Conservation (phyloP, 345 rosid genomes). For the Aurinia saxatilis region DNA sequence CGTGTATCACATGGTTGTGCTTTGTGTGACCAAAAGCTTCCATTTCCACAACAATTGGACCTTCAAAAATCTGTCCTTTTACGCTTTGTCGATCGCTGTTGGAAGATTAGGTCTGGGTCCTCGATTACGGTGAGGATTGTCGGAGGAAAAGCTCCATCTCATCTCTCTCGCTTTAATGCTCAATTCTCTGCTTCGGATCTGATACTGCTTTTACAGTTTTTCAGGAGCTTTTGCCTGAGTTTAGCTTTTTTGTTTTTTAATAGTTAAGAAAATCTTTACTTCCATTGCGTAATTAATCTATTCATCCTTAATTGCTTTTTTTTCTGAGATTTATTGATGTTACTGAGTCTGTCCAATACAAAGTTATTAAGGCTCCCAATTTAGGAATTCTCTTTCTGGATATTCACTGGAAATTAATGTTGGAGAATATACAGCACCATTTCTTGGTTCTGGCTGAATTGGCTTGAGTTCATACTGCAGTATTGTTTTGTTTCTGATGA, state of each 20-base stretch:
- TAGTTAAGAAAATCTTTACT: not conserved
- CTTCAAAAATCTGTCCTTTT: not conserved
- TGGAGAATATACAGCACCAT: too few species aligned
- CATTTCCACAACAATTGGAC: conserved; percentile 6
- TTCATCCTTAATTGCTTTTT: not conserved
- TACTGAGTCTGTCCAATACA: too few species aligned
- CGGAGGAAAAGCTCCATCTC: not conserved
- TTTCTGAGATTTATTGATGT: not conserved
- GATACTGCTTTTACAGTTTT: conserved; percentile 16
- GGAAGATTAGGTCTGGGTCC: not conserved
- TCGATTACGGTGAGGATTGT: conserved; percentile 15
- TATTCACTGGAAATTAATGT: not conserved
- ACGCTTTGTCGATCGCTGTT: conserved; percentile 21
- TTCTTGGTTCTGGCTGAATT: not conserved
- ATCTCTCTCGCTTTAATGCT: too few species aligned
- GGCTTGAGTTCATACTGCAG: not conserved
- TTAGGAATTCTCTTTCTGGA: not conserved
- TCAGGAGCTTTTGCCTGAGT: not conserved
- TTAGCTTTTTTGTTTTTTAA: not conserved
- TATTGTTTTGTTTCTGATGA: conserved; percentile 2
- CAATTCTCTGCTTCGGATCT: conserved; percentile 7
- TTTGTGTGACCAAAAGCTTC: conserved; percentile 19
- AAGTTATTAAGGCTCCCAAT: too few species aligned
- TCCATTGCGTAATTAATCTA: not conserved
- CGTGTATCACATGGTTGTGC: conserved; percentile 15